These are phyloP conservation scores for Phaffomyces thermotolerans DNA, from an alignment of 805 yeast species.

Conservation along the genomic window DNA sequence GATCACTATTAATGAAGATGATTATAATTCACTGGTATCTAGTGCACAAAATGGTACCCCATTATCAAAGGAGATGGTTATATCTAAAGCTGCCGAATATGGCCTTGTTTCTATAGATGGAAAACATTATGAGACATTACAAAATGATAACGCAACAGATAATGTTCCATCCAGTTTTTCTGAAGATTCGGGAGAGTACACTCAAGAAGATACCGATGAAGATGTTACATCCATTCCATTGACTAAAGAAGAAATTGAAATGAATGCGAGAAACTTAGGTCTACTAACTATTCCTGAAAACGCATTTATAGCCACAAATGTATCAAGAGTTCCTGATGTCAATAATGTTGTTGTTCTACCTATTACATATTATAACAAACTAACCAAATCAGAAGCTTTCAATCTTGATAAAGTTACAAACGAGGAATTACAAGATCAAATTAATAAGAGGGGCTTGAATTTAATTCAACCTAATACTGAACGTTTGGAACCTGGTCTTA, in stretches of 20 bases:
- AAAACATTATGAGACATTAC: conserved; percentile 26
- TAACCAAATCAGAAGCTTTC: conserved; percentile 39
- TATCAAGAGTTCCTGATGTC: conserved; percentile 46
- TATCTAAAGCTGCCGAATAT: conserved; percentile 16
- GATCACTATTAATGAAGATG: neutral
- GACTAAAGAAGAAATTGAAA: conserved; percentile 25
- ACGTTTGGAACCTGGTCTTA: conserved; percentile 7
- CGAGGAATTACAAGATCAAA: conserved; percentile 38
- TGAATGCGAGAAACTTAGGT: conserved; percentile 39
- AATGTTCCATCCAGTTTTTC: neutral
- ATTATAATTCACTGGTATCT: neutral
- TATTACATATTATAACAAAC: conserved; percentile 51
- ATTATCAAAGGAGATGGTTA: no score
- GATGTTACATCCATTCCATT: conserved; percentile 7
- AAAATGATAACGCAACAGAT: neutral
- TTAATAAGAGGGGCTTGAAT: conserved; percentile 42
- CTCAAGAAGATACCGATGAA: conserved; percentile 1
- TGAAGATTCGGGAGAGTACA: neutral
- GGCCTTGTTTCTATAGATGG: conserved; percentile 30
- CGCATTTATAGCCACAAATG: conserved; percentile 59
- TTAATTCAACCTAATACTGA: conserved; percentile 19
- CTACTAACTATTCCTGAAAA: conserved; percentile 49
- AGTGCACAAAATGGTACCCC: no score
- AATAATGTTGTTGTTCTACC: conserved; percentile 58
- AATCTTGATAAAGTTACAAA: conserved; percentile 39